phyloP scores from a whole-genome alignment of 2,329 filamentous ascomycete species.

The Penicillium sp. region DNA sequence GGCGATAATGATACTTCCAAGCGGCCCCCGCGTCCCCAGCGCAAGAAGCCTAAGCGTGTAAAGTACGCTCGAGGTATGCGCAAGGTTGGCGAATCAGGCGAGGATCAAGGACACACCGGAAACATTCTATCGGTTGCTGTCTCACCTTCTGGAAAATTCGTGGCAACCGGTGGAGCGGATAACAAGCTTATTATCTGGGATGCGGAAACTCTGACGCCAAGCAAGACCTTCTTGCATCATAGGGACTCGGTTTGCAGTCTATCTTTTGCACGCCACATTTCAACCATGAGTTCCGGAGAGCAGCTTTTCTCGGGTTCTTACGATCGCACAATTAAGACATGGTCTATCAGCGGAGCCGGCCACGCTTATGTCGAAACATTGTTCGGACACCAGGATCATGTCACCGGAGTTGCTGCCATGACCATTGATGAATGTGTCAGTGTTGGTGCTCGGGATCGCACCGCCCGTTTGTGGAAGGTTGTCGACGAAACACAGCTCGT shows the following conservation, averaged over 20 bases:
- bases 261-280: conserved; percentile 77
- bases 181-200: conserved; percentile 85
- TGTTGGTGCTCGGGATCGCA: conserved; percentile 86
- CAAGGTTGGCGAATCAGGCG: conserved; percentile 39
- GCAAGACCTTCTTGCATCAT: conserved; percentile 87
- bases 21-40: conserved; percentile 53
- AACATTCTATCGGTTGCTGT: conserved; percentile 81
- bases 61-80: conserved; percentile 51
- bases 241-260: conserved; percentile 82
- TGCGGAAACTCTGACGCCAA: conserved; percentile 70
- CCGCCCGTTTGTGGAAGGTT: conserved; percentile 92
- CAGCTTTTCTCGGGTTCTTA: conserved; percentile 88
- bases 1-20: conserved; percentile 61
- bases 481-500: conserved; percentile 93
- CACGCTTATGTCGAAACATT: conserved; percentile 93
- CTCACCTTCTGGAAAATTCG: conserved; percentile 83
- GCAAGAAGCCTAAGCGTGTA: conserved; percentile 47
- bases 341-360: conserved; percentile 75
- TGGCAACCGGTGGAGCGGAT: conserved; percentile 87
- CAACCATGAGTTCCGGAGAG: conserved; percentile 58
- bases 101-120: conserved; percentile 71
- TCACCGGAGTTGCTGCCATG: conserved; percentile 79
- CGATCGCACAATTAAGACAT: conserved; percentile 92
- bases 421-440: conserved; percentile 85
- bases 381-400: conserved; percentile 91